Percentiles rank a stretch among this genome's conserved stretches.
Conservation (phyloP, 352 stramenopile genomes). For the Achlya hypogyna region DNA sequence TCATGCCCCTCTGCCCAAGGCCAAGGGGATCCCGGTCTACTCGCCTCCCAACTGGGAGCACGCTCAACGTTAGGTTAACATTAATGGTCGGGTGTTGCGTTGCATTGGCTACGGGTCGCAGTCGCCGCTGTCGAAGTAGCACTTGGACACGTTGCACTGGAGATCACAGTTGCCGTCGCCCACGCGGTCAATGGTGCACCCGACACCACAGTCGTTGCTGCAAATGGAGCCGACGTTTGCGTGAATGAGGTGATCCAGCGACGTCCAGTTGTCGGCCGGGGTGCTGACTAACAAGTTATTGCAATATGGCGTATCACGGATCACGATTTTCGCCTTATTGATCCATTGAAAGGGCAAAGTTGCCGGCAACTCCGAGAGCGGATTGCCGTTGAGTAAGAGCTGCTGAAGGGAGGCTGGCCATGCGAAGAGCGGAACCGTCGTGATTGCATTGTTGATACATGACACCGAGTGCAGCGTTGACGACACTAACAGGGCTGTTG, state of each 20-base stretch:
- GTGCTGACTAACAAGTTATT: no score
- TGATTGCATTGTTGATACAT: neutral
- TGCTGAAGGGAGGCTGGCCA: neutral
- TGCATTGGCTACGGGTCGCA: neutral
- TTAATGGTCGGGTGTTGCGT: neutral
- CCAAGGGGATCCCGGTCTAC: slow-evolving; percentile 56
- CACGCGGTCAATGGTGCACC: neutral
- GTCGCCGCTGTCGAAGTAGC: neutral
- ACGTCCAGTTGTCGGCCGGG: no score
- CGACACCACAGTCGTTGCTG: neutral
- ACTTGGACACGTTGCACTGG: neutral
- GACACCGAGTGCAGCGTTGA: neutral
- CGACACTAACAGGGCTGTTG: neutral
- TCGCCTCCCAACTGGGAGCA: slow-evolving; percentile 61
- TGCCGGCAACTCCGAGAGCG: neutral
- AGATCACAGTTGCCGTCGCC: neutral
- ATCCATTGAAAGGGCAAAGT: neutral
- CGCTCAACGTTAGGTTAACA: slow-evolving; percentile 41
- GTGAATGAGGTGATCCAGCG: neutral
- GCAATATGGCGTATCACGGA: no score
- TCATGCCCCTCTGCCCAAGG: slow-evolving; percentile 57
- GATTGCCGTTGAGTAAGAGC: neutral
- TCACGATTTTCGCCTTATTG: no score
- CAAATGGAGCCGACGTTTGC: neutral
- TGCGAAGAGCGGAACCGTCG: neutral